These are phyloP conservation scores for Boletus tomentosulus DNA, from an alignment of 768 basidiomycete species.

Conservation along the genomic window DNA sequence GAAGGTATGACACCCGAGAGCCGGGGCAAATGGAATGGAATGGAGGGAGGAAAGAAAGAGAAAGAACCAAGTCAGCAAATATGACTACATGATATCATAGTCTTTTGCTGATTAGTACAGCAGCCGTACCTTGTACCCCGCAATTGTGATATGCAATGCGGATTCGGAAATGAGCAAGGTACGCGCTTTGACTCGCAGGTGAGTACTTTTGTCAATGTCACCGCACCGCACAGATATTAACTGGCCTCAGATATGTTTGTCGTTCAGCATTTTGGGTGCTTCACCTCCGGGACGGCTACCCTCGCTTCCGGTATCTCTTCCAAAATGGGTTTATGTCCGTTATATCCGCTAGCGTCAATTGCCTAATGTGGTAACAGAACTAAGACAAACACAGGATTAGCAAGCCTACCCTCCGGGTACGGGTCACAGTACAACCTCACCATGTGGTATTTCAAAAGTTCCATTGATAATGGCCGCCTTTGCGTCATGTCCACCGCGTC, in stretches of 20 bases:
- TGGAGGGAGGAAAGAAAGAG: not conserved
- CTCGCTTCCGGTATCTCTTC: conserved; percentile 10
- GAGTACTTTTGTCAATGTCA: conserved; percentile 12
- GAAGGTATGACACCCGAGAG: conserved; percentile 5
- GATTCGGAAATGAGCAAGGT: conserved; percentile 13
- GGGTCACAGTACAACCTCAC: conserved; percentile 11
- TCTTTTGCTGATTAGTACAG: conserved; percentile 1
- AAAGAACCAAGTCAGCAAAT: conserved; percentile 1
- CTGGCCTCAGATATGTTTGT: conserved; percentile 6
- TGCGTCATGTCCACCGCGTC: conserved; percentile 24
- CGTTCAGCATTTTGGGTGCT: conserved; percentile 2
- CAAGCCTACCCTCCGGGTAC: conserved; percentile 16
- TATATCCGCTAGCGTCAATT: conserved; percentile 3
- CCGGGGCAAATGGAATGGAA: conserved; percentile 5
- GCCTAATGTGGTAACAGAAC: not conserved
- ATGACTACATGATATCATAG: conserved; percentile 1
- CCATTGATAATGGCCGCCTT: conserved; percentile 2
- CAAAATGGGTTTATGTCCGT: not conserved
- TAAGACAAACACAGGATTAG: conserved; percentile 25
- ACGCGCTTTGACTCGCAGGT: conserved; percentile 6
- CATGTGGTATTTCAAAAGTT: conserved; percentile 7
- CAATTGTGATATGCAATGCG: conserved; percentile 15
- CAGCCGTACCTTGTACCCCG: conserved; percentile 5
- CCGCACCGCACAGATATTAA: conserved; percentile 16
- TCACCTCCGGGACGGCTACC: conserved; percentile 21